These are phyloP conservation scores for Torrubiellomyces zombiae DNA, from an alignment of 2,329 filamentous ascomycete species.

Conservation along the genomic window DNA sequence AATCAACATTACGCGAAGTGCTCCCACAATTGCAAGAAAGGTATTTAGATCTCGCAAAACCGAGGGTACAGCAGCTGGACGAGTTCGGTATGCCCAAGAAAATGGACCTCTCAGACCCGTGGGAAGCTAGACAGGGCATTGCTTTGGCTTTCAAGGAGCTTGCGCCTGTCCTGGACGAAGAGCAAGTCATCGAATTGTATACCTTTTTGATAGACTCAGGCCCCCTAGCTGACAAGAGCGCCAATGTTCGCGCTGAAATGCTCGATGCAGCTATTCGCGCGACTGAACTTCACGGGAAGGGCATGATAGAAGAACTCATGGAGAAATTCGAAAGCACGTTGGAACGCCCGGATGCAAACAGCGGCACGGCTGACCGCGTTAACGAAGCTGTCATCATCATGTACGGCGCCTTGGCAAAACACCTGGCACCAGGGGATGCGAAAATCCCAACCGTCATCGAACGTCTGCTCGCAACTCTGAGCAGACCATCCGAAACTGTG, in stretches of 20 bases:
- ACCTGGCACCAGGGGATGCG: conserved; percentile 68
- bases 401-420: conserved; percentile 82
- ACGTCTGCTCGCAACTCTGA: conserved; percentile 69
- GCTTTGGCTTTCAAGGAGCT: conserved; percentile 77
- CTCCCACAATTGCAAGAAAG: conserved; percentile 49
- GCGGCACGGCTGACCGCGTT: conserved; percentile 68
- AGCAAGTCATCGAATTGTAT: conserved; percentile 61
- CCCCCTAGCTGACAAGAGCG: conserved; percentile 69
- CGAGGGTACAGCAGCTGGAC: conserved; percentile 68
- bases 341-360: conserved; percentile 70
- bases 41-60: conserved; percentile 68
- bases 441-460: conserved; percentile 82
- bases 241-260: conserved; percentile 72
- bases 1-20: conserved; percentile 41
- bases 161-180: conserved; percentile 48
- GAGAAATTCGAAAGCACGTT: conserved; percentile 75
- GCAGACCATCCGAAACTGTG: conserved; percentile 88
- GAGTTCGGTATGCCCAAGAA: conserved; percentile 91
- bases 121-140: conserved; percentile 82
- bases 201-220: conserved; percentile 73
- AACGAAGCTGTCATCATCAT: conserved; percentile 97
- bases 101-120: conserved; percentile 71
- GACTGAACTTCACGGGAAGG: conserved; percentile 66
- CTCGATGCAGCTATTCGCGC: conserved; percentile 72
- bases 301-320: conserved; percentile 80